Base-by-base conservation (phyloP, 2,329 filamentous ascomycete genomes). In the Trichoderma arundinaceum region DNA sequence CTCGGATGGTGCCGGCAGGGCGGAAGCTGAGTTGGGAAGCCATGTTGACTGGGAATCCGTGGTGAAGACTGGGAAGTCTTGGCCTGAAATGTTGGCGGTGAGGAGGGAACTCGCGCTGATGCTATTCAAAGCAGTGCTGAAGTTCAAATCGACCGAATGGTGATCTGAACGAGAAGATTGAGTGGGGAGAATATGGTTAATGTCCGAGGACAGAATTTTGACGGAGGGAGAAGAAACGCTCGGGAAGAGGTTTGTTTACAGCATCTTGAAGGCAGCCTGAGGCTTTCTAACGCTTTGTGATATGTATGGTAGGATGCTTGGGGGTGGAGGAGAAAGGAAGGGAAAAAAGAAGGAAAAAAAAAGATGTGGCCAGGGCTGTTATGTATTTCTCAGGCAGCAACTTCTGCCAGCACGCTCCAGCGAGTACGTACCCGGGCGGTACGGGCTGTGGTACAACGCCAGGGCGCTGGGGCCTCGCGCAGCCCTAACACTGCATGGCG, bases 11-110 rank as follows among this genome's bases (percentile, higher is more conserved):
- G 85, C 87, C 87, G 86, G 86, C 85, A 82, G 84, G 84, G 81
- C 85, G 78, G 82, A 74, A 75, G 83, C 82, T 82, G 82, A 87
- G 82, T 88, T 88, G 85, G 89, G 86, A 88, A 85, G 90, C 91
- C 91, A 94, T 94, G 85, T 74, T 92, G 88, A 87, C 81, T 84
- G 84, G 79, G 88, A 86, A 91, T 90, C 90, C 90, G 90, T 93
- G 85, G 85, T 92, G 89, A 90, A 89, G 88, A 91, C 88, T 86
- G 83, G 75, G 72, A 84, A 86, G 86, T 89, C 88, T 87, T 83
- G 86, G 76, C 79, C 77, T 81, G 83, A 77, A 85, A 87, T 88
- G 81, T 81, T 87, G 80, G 81, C 80, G 82, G 83, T 83, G 74
- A 76, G 77, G 80, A 59, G 57, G 68, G 81, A 85, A 86, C 84